Evolutionary conservation across 2,329 filamentous ascomycete species (phyloP).

Genomic region (Cryphonectria carpinicola): DNA sequence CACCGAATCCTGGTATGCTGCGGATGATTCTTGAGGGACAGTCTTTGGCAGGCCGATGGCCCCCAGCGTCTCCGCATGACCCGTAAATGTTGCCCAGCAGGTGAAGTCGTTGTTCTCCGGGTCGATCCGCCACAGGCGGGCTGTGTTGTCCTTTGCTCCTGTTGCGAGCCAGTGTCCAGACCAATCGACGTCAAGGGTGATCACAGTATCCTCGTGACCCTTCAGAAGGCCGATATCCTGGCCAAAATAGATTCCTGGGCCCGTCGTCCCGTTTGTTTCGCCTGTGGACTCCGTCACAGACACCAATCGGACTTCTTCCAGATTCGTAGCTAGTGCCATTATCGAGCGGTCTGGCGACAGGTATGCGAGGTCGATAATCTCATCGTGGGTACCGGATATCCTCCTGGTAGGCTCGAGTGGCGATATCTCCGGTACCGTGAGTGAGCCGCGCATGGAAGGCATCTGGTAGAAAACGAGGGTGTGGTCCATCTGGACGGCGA

Average conservation of each 20-base stretch:
- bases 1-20: constrained; percentile 73
- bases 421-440: constrained; percentile 40
- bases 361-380: constrained; percentile 93
- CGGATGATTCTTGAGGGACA: constrained; percentile 68
- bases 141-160: constrained; percentile 95
- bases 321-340: constrained; percentile 90
- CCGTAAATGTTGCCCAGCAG: constrained; percentile 66
- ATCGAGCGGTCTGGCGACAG: constrained; percentile 79
- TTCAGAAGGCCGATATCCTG: constrained; percentile 85
- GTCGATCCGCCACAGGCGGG: constrained; percentile 87
- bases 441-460: constrained; percentile 45
- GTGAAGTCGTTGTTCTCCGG: constrained; percentile 68
- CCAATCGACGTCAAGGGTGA: constrained; percentile 93
- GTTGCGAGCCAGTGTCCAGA: constrained; percentile 97
- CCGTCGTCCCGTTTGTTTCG: constrained; percentile 31
- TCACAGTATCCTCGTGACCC: constrained; percentile 94
- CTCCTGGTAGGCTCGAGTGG: constrained; percentile 65
- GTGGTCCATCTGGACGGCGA: constrained; percentile 88
- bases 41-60: constrained; percentile 82
- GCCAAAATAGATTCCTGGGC: constrained; percentile 71
- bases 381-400: constrained; percentile 95
- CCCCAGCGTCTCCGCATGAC: constrained; percentile 91
- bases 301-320: constrained; percentile 88
- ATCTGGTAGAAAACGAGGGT: constrained; percentile 74
- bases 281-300: constrained; percentile 60